phyloP scores from a whole-genome alignment of 2,329 filamentous ascomycete species.

The Magnaporthales sp. region DNA sequence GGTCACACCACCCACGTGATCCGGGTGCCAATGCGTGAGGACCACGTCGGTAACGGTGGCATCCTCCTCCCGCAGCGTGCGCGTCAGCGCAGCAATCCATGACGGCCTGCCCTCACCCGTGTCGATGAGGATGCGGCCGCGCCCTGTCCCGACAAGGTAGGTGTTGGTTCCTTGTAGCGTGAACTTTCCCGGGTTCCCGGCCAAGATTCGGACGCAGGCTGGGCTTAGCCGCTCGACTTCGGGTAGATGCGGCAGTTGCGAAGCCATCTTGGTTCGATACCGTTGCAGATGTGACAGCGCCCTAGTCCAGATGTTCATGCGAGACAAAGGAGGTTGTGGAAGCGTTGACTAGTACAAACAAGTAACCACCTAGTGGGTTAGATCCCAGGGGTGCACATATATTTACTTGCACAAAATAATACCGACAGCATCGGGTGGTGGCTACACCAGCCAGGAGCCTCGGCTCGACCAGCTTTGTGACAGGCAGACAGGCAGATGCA shows the following conservation, averaged over 20 bases:
- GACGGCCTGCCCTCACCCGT: constrained; percentile 73
- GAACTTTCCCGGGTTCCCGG: constrained; percentile 83
- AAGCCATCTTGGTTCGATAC: constrained; percentile 40
- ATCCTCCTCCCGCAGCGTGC: constrained; percentile 57
- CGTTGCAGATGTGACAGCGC: not conserved
- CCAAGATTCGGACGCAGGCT: constrained; percentile 73
- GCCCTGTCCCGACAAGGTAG: constrained; percentile 76
- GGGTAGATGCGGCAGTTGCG: constrained; percentile 54
- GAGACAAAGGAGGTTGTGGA: not conserved
- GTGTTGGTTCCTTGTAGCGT: constrained; percentile 81
- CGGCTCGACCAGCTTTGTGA: not conserved
- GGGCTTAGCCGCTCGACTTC: constrained; percentile 72
- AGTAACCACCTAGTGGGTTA: not conserved
- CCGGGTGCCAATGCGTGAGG: constrained; percentile 86
- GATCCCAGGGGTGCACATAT: not conserved
- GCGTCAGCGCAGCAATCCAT: constrained; percentile 62
- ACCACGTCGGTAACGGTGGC: constrained; percentile 61
- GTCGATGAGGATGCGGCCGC: constrained; percentile 71
- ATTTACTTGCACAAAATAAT: not conserved
- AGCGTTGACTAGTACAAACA: not conserved
- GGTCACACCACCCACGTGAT: constrained; percentile 70
- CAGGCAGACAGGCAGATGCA: not conserved
- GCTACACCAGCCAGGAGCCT: not conserved
- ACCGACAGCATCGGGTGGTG: not conserved
- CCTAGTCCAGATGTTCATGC: not conserved